phyloP scores from a whole-genome alignment of 257 asterid genomes.

The Solanum tarijense region DNA sequence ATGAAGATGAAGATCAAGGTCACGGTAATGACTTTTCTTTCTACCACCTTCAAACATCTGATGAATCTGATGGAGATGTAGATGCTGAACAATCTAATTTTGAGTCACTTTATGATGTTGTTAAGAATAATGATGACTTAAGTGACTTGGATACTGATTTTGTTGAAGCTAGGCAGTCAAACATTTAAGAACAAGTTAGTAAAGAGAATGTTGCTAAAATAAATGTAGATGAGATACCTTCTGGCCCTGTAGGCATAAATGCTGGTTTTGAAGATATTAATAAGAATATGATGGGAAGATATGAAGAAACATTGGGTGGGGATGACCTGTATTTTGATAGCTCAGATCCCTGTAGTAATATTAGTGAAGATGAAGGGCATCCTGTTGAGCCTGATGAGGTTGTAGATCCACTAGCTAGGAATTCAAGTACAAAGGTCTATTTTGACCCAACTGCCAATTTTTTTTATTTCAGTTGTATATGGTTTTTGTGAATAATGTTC shows the following conservation, averaged over 20 bases:
- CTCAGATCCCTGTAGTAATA: background rate
- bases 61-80: background rate
- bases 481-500: background rate
- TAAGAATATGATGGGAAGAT: background rate
- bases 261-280: background rate
- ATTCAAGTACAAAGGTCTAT: background rate
- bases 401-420: background rate
- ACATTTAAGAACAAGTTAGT: background rate
- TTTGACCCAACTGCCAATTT: background rate
- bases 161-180: background rate
- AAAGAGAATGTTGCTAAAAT: background rate
- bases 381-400: background rate
- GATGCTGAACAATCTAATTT: background rate
- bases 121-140: background rate
- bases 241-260: background rate
- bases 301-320: background rate
- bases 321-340: background rate
- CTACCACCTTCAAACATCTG: background rate
- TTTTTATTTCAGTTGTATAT: background rate
- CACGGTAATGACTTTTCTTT: background rate
- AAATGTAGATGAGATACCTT: background rate
- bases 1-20: background rate
- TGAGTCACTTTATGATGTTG: background rate
- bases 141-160: background rate
- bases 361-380: background rate